Conservation (phyloP, 2,329 filamentous ascomycete species). For the Akanthomyces dipterigenus region DNA sequence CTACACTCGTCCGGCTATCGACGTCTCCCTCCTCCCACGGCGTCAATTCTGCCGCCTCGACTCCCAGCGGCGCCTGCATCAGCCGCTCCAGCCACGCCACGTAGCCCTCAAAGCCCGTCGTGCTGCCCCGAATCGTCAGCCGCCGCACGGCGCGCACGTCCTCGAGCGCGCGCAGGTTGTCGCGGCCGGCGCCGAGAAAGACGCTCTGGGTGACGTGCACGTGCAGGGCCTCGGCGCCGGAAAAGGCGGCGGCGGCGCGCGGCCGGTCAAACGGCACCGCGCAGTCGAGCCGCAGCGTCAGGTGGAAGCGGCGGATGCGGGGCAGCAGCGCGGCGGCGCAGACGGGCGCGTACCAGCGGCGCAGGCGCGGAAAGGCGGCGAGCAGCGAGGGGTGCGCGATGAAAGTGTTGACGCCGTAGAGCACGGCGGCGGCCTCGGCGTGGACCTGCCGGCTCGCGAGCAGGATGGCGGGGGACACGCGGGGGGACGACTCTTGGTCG, state of each 20-base stretch:
- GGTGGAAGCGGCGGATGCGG: slow-evolving; percentile 32
- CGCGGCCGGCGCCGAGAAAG: slow-evolving; percentile 32
- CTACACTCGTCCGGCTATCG: neutral
- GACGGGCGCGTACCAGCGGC: slow-evolving; percentile 25
- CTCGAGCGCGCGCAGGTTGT: slow-evolving; percentile 35
- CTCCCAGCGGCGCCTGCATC: slow-evolving; percentile 27
- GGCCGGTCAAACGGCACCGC: slow-evolving; percentile 24
- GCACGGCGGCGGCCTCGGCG: slow-evolving; percentile 32
- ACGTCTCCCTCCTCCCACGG: slow-evolving; percentile 1
- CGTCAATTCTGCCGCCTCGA: slow-evolving; percentile 17
- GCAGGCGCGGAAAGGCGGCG: slow-evolving; percentile 34
- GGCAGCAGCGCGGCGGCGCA: slow-evolving; percentile 22
- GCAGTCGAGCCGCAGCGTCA: slow-evolving; percentile 35
- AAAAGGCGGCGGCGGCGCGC: slow-evolving; percentile 28
- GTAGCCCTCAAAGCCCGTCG: slow-evolving; percentile 36
- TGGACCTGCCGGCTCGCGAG: slow-evolving; percentile 33
- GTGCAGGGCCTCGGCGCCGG: slow-evolving; percentile 31
- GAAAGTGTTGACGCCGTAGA: slow-evolving; percentile 39
- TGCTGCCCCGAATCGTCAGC: slow-evolving; percentile 31
- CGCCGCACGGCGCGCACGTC: slow-evolving; percentile 33
- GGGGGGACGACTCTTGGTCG: slow-evolving; percentile 12
- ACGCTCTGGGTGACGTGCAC: slow-evolving; percentile 32
- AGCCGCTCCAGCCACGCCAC: slow-evolving; percentile 31
- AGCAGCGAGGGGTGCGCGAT: slow-evolving; percentile 35
- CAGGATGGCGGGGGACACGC: slow-evolving; percentile 27